These are phyloP conservation scores for Metschnikowia picachoensis DNA, from an alignment of 805 yeast genomes.

Conservation along the genomic window DNA sequence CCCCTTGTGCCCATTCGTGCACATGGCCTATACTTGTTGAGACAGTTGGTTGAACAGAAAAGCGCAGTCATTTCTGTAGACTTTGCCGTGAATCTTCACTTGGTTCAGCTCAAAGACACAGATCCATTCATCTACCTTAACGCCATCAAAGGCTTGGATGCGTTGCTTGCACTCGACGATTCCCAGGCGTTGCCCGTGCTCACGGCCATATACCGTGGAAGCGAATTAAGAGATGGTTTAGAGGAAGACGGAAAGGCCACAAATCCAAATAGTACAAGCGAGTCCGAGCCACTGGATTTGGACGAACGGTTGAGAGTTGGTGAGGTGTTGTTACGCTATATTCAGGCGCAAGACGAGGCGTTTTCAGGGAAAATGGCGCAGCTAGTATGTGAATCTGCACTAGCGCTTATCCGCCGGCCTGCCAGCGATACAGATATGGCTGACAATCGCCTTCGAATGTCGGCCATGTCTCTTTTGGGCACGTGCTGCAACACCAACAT, in stretches of 20 bases:
- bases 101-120: constrained; percentile 62
- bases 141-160: constrained; percentile 73
- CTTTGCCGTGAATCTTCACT: constrained; percentile 57
- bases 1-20: constrained; percentile 82
- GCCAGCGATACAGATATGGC: constrained; percentile 21
- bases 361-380: constrained; percentile 44
- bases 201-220: constrained; percentile 24
- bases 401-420: constrained; percentile 35
- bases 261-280: constrained; percentile 1
- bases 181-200: constrained; percentile 34
- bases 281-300: constrained; percentile 26
- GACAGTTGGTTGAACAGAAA: constrained; percentile 47
- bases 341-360: constrained; percentile 47
- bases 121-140: constrained; percentile 89
- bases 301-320: constrained; percentile 80
- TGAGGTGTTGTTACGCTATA: constrained; percentile 66
- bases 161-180: constrained; percentile 47
- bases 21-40: constrained; percentile 68
- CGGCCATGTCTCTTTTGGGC: constrained; percentile 85
- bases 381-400: constrained; percentile 40
- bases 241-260: background rate
- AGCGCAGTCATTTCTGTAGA: constrained; percentile 50
- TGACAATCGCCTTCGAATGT: constrained; percentile 72
- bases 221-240: background rate
- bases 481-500: constrained; percentile 59